A percentile compares a stretch with the other conserved stretches of the same genome.
These are phyloP conservation scores for Melampsora occidentalis DNA, from an alignment of 1,284 basidiomycete genomes.

Conservation along the genomic window DNA sequence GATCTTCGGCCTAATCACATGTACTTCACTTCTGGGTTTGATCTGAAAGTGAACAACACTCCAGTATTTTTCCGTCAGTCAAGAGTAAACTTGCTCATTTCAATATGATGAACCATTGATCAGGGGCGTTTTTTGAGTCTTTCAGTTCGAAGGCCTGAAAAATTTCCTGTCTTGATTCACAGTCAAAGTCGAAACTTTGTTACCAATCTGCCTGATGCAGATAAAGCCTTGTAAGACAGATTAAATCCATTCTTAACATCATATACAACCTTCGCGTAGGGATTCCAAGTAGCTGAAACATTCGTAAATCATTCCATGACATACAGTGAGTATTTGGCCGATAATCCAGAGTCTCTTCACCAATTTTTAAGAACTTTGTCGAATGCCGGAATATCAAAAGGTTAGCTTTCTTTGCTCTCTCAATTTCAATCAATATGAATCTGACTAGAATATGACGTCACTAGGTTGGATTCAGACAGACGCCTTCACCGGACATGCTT, in stretches of 20 bases:
- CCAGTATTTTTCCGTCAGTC: constrained; percentile 33
- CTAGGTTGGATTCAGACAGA: constrained; percentile 32
- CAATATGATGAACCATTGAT: not conserved
- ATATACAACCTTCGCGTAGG: not conserved
- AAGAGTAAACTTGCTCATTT: no score
- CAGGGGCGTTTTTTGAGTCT: not conserved
- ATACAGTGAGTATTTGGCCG: constrained; percentile 22
- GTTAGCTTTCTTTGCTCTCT: not conserved
- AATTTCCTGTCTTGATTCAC: constrained; percentile 31
- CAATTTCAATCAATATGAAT: no score
- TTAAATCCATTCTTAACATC: not conserved
- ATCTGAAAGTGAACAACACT: constrained; percentile 19
- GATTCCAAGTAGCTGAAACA: not conserved
- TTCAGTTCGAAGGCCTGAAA: constrained; percentile 27
- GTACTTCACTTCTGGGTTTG: not conserved
- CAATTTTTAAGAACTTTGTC: constrained; percentile 31
- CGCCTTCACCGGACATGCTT: constrained; percentile 24
- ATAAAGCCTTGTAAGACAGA: constrained; percentile 22
- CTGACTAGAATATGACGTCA: not conserved
- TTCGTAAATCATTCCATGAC: no score
- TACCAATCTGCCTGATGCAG: constrained; percentile 18
- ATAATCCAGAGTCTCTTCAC: constrained; percentile 34
- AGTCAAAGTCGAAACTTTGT: constrained; percentile 27
- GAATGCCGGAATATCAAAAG: constrained; percentile 21
- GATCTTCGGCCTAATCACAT: not conserved